phyloP scores from a whole-genome alignment of 495 filamentous ascomycete genomes.

The Trichoderma asperelloides region DNA sequence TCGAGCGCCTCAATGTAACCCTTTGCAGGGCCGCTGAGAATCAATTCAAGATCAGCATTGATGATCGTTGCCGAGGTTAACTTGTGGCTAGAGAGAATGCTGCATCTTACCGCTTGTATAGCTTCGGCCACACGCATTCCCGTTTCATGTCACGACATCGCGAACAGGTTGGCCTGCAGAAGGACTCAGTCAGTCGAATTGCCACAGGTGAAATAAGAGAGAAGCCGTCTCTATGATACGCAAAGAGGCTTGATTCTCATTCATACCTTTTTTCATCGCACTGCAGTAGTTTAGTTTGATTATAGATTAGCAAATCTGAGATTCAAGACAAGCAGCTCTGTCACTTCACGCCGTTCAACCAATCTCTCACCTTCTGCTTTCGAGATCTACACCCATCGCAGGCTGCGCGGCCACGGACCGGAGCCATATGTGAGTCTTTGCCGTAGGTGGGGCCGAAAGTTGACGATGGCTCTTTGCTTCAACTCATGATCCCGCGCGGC shows the following conservation, averaged over 20 bases:
- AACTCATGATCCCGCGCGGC: neutral
- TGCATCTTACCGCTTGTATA: slow-evolving; percentile 5
- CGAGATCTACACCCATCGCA: slow-evolving; percentile 4
- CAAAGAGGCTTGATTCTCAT: neutral
- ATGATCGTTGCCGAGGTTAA: neutral
- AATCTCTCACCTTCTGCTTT: slow-evolving; percentile 1
- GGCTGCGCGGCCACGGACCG: slow-evolving; percentile 8
- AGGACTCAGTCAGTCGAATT: neutral
- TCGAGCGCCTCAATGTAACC: slow-evolving; percentile 1
- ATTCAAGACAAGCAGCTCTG: neutral
- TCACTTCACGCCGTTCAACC: neutral
- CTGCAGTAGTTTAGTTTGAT: neutral
- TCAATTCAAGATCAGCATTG: neutral
- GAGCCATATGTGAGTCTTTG: neutral
- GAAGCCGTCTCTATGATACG: neutral
- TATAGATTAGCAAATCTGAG: neutral
- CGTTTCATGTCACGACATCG: slow-evolving; percentile 5
- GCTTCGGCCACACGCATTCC: slow-evolving; percentile 6
- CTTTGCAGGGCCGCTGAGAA: neutral
- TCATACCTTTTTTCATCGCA: slow-evolving; percentile 2
- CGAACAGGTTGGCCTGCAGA: neutral
- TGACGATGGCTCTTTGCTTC: neutral
- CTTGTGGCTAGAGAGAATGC: neutral
- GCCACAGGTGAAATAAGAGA: neutral
- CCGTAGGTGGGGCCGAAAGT: slow-evolving; percentile 2